Percentiles rank a stretch among this genome's conserved stretches.
Conservation (phyloP, 1,139 yeast genomes). For the Yamadazyma dushanensis region DNA sequence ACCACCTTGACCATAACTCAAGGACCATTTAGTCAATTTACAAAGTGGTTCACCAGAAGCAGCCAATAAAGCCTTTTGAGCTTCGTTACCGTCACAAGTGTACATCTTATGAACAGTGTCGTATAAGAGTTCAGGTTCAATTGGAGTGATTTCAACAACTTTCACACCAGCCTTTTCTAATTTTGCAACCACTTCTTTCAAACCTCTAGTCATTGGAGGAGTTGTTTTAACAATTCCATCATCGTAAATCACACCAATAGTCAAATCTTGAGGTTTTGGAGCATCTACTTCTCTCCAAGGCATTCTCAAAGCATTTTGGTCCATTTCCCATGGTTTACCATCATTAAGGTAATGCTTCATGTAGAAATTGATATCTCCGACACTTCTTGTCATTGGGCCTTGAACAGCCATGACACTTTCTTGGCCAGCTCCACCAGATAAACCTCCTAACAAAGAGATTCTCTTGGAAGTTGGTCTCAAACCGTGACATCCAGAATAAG, state of each 20-base stretch:
- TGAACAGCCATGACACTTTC: conserved; percentile 59
- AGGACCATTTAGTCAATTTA: conserved; percentile 59
- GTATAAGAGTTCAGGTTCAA: conserved; percentile 48
- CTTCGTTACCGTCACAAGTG: conserved; percentile 60
- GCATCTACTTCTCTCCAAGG: conserved; percentile 60
- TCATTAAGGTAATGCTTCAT: conserved; percentile 55
- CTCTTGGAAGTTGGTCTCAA: conserved; percentile 69
- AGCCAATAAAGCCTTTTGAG: conserved; percentile 50
- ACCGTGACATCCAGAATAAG: conserved; percentile 66
- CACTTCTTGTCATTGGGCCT: conserved; percentile 62
- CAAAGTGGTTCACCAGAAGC: conserved; percentile 66
- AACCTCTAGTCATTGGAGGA: conserved; percentile 56
- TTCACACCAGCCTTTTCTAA: conserved; percentile 33
- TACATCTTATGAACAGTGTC: conserved; percentile 53
- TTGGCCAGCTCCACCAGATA: conserved; percentile 57
- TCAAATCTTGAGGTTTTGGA: conserved; percentile 41
- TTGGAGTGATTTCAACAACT: conserved; percentile 49
- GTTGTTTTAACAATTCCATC: conserved; percentile 41
- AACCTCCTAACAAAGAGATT: conserved; percentile 50
- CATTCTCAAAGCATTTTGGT: conserved; percentile 52
- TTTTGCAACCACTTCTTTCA: conserved; percentile 27
- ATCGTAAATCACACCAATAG: conserved; percentile 41
- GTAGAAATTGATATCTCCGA: conserved; percentile 66
- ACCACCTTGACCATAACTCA: conserved; percentile 60
- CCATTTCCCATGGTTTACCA: conserved; percentile 71